Percentiles rank a stretch among this genome's conserved stretches.
Conservation (phyloP, 768 basidiomycete genomes). For the Lyophyllum shimeji region DNA sequence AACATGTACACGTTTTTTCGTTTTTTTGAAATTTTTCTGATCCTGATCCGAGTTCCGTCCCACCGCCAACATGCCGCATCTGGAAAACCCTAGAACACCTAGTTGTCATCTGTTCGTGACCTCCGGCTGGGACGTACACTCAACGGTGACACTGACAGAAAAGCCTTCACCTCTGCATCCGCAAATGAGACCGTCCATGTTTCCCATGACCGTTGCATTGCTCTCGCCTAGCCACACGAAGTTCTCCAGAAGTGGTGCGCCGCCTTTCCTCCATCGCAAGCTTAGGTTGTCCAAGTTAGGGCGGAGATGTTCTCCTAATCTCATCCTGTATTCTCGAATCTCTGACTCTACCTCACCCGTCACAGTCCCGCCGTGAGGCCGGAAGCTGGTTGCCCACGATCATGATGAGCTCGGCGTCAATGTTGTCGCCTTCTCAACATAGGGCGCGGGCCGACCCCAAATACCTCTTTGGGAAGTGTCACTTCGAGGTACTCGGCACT, state of each 20-base stretch:
- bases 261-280: too few relatives aligned
- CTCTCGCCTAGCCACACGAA: too few relatives aligned
- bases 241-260: too few relatives aligned
- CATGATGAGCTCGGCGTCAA: background rate
- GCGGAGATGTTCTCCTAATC: too few relatives aligned
- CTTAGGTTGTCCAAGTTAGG: too few relatives aligned
- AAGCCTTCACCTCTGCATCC: too few relatives aligned
- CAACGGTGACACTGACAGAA: too few relatives aligned
- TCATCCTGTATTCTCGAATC: too few relatives aligned
- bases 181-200: too few relatives aligned
- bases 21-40: background rate
- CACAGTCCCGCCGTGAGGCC: background rate
- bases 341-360: background rate
- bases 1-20: background rate
- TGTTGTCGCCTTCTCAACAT: conserved; percentile 2
- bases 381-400: background rate
- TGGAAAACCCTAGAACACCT: background rate
- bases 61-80: background rate
- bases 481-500: background rate
- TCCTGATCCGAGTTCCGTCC: background rate
- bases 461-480: background rate
- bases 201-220: too few relatives aligned
- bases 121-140: background rate
- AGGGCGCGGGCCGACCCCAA: background rate
- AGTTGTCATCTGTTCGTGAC: background rate